These are phyloP conservation scores for Mucor saturninus DNA, from an alignment of 371 early-diverging fungal genomes.

Conservation along the genomic window DNA sequence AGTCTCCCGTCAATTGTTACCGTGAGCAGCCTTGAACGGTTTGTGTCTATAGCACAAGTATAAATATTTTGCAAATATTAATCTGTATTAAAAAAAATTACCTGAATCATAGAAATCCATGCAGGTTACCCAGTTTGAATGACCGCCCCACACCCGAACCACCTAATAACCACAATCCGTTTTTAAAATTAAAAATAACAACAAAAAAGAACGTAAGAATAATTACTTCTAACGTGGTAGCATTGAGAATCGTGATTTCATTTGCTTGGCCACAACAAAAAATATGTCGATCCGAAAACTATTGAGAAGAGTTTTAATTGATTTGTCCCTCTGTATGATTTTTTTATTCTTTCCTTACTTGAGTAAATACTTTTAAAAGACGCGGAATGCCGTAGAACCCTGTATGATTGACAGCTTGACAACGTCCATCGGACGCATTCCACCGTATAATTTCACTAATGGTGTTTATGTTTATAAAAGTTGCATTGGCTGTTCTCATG, in stretches of 20 bases:
- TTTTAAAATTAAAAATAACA: constrained; percentile 15
- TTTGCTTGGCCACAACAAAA: constrained; percentile 53
- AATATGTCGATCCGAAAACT: constrained; percentile 44
- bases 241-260: constrained; percentile 52
- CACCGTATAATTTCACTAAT: constrained; percentile 72
- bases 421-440: constrained; percentile 74
- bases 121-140: constrained; percentile 68
- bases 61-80: background rate
- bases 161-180: constrained; percentile 32
- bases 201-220: background rate
- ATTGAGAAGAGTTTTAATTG: background rate
- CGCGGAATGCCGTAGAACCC: constrained; percentile 67
- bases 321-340: background rate
- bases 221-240: constrained; percentile 55
- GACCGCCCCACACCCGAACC: constrained; percentile 71
- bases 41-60: constrained; percentile 13
- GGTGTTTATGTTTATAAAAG: background rate
- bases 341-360: constrained; percentile 21
- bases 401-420: constrained; percentile 62
- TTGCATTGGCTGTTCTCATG: background rate
- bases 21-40: constrained; percentile 38
- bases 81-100: constrained; percentile 24
- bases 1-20: constrained; percentile 50
- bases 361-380: constrained; percentile 48
- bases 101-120: constrained; percentile 63